phyloP scores from a whole-genome alignment of 805 yeast species.

The Clavispora vitiphila region DNA sequence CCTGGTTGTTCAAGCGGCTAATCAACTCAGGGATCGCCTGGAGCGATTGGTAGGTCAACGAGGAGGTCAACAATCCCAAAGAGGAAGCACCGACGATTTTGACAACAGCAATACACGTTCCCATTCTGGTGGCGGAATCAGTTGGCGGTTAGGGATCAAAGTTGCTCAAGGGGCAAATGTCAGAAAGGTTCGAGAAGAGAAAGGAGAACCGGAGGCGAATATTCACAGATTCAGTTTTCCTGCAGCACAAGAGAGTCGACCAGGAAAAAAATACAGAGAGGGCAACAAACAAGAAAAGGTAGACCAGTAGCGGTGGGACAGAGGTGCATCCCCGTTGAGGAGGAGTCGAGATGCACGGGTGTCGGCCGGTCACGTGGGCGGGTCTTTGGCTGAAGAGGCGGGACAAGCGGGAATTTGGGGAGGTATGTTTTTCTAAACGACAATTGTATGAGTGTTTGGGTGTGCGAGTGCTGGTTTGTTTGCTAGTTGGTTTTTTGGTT shows the following conservation, averaged over 20 bases:
- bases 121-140: no score
- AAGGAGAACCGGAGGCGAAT: no score
- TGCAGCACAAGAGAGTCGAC: neutral
- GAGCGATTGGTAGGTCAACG: constrained; percentile 39
- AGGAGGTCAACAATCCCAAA: constrained; percentile 59
- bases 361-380: neutral
- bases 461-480: no score
- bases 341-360: neutral
- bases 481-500: no score
- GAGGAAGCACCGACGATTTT: constrained; percentile 64
- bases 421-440: no score
- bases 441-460: no score
- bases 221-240: no score
- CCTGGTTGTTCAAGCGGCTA: constrained; percentile 21
- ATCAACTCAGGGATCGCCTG: constrained; percentile 25
- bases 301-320: neutral
- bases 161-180: neutral
- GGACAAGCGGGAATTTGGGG: no score
- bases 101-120: constrained; percentile 40
- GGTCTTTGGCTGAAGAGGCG: no score
- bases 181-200: no score
- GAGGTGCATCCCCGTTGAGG: neutral
- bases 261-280: no score
- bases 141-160: neutral
- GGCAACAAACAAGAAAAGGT: neutral